Evolutionary conservation across 176 grass and related monocot species (phyloP), one percentile per base, ranked within the genome.

Genomic region (Phoenix dactylifera): DNA sequence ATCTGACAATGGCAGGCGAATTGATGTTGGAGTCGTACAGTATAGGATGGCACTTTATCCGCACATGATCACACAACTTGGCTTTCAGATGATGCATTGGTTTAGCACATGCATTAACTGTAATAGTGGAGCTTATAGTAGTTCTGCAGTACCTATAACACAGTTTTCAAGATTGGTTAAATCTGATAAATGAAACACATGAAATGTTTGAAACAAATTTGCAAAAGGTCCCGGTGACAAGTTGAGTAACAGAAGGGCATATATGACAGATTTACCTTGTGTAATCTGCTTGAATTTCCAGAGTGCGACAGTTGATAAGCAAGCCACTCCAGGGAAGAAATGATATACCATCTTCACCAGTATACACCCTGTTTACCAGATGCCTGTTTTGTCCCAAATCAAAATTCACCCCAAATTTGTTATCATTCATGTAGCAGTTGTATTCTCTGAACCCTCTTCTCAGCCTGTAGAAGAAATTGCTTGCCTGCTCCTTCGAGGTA

Each of bases 201-300:
- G 35, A 44, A 44, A 44, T 12, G 35, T 44, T 44, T 44, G 35
- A 44, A 14, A 44, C 10, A 14, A 44, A 44, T 3, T 44, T 44
- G 35, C 35, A 44, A 12, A 14, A 44, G 35, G 35, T 44, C 10
- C 10, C 14, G 35, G 7, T 44, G 35, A 12, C 35, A 1, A 12
- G 35, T 44, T 44, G 28, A 30, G 28, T 30, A 44, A 44, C 35
- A 44, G 10, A 44, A 44, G 12, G 12, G 35, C 35, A 44, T 44
- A 44, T 14, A 44, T 14, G 35, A 14, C 35, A 44, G 35, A 44
- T 44, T 52, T 57, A 89, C 91, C 91, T 86, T 49, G 91, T 87
- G 79, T 96, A 96, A 90, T 96, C 91, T 67, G 86, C 91, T 90
- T 96, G 91, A 66, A 90, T 87, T 82, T 96, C 91, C 14, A 96